Evolutionary conservation across 208 protist genomes (phyloP), one percentile per base, ranked within the genome.

Genomic region (Trypanosoma lewisi): DNA sequence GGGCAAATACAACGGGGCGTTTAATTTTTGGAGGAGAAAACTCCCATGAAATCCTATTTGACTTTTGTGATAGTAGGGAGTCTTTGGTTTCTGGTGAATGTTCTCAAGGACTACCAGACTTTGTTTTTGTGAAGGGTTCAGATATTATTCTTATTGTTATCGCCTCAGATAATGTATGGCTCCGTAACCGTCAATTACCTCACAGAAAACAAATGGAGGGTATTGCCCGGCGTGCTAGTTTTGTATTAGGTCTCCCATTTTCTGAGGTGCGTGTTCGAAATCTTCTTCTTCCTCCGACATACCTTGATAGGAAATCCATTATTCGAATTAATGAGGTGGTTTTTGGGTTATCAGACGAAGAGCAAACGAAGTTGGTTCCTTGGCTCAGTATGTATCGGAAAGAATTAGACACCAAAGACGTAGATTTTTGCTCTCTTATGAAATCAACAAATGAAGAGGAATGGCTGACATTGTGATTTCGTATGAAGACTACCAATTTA

Each of bases 201-300:
- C 89, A 95, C 30, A 58, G 61, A 42, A 88, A 88, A 70, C 89
- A 95, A 58, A 62, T 95, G 57, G 89, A 95, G 42, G 89, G 89
- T 21, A 92, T 95, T 55, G 84, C 77, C 16, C 77, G 89, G 23
- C 76, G 89, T 34, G 75, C 68, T 21, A 86, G 83, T 53, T 86
- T 95, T 77, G 82, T 92, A 52, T 63, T 92, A 42, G 82, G 85
- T 12, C 82, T 92, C 56, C 83, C 85, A 19, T 83, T 83, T 39
- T 78, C 87, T 2, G 67, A 82, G 7, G 79, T 86, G 9, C 75
- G 89, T 47, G 77, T 95, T 48, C 62, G 80, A 33, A 90, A 91
- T 50, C 54, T 95, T 37, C 71, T 95, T 14, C 77, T 95, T 17
- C 85, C 85, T 19, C 89, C 89, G 6, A 53, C 59, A 3, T 95